These are phyloP conservation scores for Aureoboletus auriporus DNA, from an alignment of 768 basidiomycete species.

Conservation along the genomic window DNA sequence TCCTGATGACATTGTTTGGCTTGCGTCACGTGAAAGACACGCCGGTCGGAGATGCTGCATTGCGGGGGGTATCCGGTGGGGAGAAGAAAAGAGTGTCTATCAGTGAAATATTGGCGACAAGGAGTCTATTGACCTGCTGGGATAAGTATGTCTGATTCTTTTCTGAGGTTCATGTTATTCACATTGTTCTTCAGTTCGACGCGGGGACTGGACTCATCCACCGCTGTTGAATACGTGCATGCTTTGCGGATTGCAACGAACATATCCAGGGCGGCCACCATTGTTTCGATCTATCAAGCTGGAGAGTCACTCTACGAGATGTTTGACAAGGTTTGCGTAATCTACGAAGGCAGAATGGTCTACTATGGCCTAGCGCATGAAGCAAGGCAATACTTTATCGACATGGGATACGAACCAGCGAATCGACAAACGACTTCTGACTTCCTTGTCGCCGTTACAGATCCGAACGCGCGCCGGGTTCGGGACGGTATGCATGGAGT, in stretches of 20 bases:
- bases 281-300: constrained; percentile 86
- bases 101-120: constrained; percentile 65
- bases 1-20: constrained; percentile 69
- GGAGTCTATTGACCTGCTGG: constrained; percentile 73
- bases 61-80: constrained; percentile 72
- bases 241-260: constrained; percentile 68
- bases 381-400: constrained; percentile 56
- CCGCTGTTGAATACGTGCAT: constrained; percentile 70
- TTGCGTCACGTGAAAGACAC: constrained; percentile 70
- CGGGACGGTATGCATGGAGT: constrained; percentile 28
- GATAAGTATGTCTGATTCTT: constrained; percentile 50
- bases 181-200: constrained; percentile 58
- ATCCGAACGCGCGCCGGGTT: constrained; percentile 55
- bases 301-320: constrained; percentile 61
- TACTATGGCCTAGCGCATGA: constrained; percentile 55
- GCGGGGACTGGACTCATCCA: constrained; percentile 62
- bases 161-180: constrained; percentile 27
- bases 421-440: constrained; percentile 62
- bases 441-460: constrained; percentile 58
- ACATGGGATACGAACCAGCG: constrained; percentile 52
- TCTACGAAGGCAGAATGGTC: constrained; percentile 56
- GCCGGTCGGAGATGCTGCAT: constrained; percentile 73
- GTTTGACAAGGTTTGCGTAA: constrained; percentile 70
- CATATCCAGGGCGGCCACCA: constrained; percentile 47
- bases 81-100: constrained; percentile 84